phyloP scores from a whole-genome alignment of 2,329 filamentous ascomycete genomes.

The Drechslerella dactyloides region DNA sequence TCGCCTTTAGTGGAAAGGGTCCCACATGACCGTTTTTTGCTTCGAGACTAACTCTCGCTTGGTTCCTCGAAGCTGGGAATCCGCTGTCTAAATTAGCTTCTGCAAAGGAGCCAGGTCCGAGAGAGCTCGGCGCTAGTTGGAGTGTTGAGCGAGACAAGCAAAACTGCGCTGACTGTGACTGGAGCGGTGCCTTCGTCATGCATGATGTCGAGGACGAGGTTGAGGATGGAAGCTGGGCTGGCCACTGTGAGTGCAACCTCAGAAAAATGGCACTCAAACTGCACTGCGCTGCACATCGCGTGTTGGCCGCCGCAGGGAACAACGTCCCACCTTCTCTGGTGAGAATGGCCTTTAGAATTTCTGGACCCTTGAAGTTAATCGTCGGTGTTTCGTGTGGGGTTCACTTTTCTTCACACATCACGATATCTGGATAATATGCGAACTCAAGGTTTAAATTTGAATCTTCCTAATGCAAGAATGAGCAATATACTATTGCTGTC shows the following conservation, averaged over 20 bases:
- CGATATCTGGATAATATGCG: background rate
- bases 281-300: constrained; percentile 24
- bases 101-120: background rate
- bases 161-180: constrained; percentile 11
- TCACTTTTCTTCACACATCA: background rate
- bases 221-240: constrained; percentile 11
- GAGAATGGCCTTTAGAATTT: constrained; percentile 3
- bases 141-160: background rate
- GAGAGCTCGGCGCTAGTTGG: constrained; percentile 9
- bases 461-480: background rate
- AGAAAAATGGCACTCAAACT: background rate
- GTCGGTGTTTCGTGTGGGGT: background rate
- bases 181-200: constrained; percentile 16
- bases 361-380: constrained; percentile 14
- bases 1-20: constrained; percentile 23
- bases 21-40: constrained; percentile 48
- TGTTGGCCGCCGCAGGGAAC: constrained; percentile 46
- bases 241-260: constrained; percentile 15
- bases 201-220: constrained; percentile 14
- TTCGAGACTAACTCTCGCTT: background rate
- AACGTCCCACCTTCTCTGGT: constrained; percentile 26
- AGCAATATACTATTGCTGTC: too few species aligned
- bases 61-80: constrained; percentile 3
- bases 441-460: background rate
- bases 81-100: constrained; percentile 3